Percentiles rank a stretch among this genome's conserved stretches.
These are phyloP conservation scores for Urostyla sp. DNA, from an alignment of 73 alveolate genomes.

Conservation along the genomic window DNA sequence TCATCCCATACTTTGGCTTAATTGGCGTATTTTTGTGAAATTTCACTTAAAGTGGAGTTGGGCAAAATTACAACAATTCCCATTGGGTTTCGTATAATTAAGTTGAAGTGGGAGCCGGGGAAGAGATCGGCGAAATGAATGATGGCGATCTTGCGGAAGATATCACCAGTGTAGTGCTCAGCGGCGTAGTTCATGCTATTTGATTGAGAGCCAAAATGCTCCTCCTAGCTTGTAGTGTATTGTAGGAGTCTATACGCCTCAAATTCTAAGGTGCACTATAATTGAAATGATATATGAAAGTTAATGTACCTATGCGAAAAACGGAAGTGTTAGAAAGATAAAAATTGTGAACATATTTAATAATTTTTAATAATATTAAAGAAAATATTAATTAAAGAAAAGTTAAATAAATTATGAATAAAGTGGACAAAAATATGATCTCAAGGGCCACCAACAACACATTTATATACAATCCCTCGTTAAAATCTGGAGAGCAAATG, in stretches of 20 bases:
- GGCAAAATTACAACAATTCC: constrained; percentile 32
- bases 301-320: constrained; percentile 1
- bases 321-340: not conserved
- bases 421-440: no score
- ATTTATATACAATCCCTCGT: no score
- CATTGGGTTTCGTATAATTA: not conserved
- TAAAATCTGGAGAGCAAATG: no score
- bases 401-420: no score
- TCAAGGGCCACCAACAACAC: no score
- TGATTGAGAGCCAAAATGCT: constrained; percentile 16
- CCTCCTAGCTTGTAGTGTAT: constrained; percentile 12
- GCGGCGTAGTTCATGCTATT: constrained; percentile 45
- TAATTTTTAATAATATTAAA: no score
- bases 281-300: not conserved
- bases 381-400: no score
- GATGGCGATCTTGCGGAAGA: constrained; percentile 40
- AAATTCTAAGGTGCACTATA: constrained; percentile 29
- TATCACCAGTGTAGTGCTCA: constrained; percentile 46
- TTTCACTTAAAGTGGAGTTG: not conserved
- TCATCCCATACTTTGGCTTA: constrained; percentile 31
- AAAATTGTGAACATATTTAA: no score
- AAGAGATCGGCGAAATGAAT: constrained; percentile 16
- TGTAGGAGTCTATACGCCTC: constrained; percentile 40
- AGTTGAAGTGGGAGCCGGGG: not conserved
- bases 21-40: not conserved